Evolutionary conservation across 1,284 basidiomycete genomes (phyloP).

Genomic region (Apiotrichum montevideense): DNA sequence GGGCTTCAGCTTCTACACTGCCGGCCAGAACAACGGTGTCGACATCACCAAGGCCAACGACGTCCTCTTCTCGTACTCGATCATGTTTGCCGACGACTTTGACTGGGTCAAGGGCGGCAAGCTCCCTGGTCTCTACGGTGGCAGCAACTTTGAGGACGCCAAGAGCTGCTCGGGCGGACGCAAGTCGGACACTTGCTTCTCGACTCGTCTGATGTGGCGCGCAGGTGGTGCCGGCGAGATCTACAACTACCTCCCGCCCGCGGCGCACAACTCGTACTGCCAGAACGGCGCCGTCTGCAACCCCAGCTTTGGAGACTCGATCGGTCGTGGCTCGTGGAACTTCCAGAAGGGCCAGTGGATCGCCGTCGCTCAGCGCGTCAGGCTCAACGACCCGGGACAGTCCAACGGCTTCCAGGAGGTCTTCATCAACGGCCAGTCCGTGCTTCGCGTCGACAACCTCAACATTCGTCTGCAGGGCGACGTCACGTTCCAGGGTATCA

Average conservation of each 20-base stretch:
- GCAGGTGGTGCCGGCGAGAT: conserved; percentile 37
- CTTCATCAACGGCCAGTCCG: conserved; percentile 56
- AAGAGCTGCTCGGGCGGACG: conserved; percentile 46
- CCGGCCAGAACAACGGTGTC: conserved; percentile 22
- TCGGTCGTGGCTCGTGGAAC: conserved; percentile 66
- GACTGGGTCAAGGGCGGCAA: conserved; percentile 47
- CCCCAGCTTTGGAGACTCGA: conserved; percentile 41
- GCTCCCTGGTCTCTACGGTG: conserved; percentile 47
- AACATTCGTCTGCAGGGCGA: conserved; percentile 52
- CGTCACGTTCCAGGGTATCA: conserved; percentile 54
- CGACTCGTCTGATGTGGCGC: conserved; percentile 47
- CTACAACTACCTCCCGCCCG: conserved; percentile 37
- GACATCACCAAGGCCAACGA: conserved; percentile 32
- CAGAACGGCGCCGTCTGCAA: conserved; percentile 28
- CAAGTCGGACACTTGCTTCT: conserved; percentile 43
- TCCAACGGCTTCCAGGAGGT: conserved; percentile 54
- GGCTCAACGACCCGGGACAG: conserved; percentile 54
- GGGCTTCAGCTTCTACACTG: conserved; percentile 40
- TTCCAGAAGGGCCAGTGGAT: conserved; percentile 52
- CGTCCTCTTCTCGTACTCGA: conserved; percentile 41
- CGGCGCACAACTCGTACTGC: conserved; percentile 23
- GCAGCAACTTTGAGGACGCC: conserved; percentile 21
- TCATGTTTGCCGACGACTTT: conserved; percentile 43
- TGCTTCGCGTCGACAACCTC: conserved; percentile 54
- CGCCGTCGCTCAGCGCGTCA: conserved; percentile 58